Evolutionary conservation across 352 stramenopile species (phyloP).

Genomic region (Phytophthora citricola): DNA sequence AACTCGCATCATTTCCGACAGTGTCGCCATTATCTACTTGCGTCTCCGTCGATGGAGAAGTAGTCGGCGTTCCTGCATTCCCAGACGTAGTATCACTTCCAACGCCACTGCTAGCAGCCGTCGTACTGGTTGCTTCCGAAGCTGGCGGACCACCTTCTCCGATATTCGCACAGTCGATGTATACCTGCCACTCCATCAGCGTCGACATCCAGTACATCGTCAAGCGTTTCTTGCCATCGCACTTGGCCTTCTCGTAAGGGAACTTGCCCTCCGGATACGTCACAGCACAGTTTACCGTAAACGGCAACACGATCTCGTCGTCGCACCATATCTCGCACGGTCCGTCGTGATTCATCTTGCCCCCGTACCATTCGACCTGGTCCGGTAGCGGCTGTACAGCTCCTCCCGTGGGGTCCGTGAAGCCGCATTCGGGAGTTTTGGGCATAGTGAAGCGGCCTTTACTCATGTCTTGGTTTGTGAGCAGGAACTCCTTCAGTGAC

Average conservation of each 20-base stretch:
- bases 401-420: constrained; percentile 29
- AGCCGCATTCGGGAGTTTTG: constrained; percentile 39
- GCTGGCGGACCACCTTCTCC: constrained; percentile 17
- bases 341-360: constrained; percentile 44
- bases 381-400: constrained; percentile 34
- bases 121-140: constrained; percentile 2
- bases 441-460: constrained; percentile 22
- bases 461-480: constrained; percentile 26
- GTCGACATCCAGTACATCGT: constrained; percentile 51
- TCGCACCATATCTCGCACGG: constrained; percentile 60
- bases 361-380: constrained; percentile 41
- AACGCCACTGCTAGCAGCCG: not conserved
- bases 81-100: too few relatives aligned
- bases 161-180: constrained; percentile 32
- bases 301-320: constrained; percentile 47
- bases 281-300: constrained; percentile 44
- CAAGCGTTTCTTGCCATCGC: constrained; percentile 36
- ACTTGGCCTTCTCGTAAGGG: constrained; percentile 41
- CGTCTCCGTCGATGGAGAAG: not conserved
- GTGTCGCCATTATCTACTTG: not conserved
- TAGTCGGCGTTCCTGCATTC: too few relatives aligned
- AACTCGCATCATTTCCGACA: constrained; percentile 4
- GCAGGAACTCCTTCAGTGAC: constrained; percentile 23
- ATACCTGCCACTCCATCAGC: constrained; percentile 31
- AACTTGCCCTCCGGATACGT: constrained; percentile 35